Conservation (phyloP, 169 alveolate genomes). For the Babesia ovata region DNA sequence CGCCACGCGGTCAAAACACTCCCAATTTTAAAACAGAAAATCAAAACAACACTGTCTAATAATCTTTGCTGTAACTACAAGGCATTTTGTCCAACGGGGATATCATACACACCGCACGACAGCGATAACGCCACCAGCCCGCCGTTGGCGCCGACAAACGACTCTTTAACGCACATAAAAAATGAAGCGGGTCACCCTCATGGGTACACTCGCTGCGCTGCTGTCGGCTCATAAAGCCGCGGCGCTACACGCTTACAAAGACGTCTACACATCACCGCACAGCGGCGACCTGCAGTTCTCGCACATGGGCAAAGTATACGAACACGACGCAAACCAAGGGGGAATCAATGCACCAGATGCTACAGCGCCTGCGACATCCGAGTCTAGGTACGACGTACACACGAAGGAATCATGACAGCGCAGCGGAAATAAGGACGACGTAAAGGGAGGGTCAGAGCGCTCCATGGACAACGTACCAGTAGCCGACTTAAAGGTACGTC, state of each 20-base stretch:
- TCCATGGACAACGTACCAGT: slow-evolving; percentile 37
- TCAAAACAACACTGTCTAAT: not conserved
- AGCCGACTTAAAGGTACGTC: slow-evolving; percentile 23
- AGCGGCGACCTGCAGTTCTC: slow-evolving; percentile 32
- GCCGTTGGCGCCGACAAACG: not conserved
- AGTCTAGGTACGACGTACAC: not conserved
- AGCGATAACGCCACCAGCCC: not conserved
- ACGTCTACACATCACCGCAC: slow-evolving; percentile 7
- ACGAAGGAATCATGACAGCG: not conserved
- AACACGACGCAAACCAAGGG: not conserved
- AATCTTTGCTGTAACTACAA: not conserved
- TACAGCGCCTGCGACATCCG: not conserved
- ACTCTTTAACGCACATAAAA: not conserved
- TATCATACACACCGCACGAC: not conserved
- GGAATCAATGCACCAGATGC: not conserved
- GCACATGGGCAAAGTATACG: slow-evolving; percentile 29
- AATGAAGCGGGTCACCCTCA: slow-evolving; percentile 1
- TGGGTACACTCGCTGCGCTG: not conserved
- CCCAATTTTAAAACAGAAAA: no score
- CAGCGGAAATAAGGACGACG: not conserved
- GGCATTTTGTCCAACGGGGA: not conserved
- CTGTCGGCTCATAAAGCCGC: slow-evolving; percentile 3
- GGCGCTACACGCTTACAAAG: slow-evolving; percentile 18
- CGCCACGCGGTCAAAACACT: no score
- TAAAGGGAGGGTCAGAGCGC: slow-evolving; percentile 29